A percentile compares a stretch with the other conserved stretches of the same genome.
Conservation (phyloP, 305 asterid species). For the Solanum hybrid region DNA sequence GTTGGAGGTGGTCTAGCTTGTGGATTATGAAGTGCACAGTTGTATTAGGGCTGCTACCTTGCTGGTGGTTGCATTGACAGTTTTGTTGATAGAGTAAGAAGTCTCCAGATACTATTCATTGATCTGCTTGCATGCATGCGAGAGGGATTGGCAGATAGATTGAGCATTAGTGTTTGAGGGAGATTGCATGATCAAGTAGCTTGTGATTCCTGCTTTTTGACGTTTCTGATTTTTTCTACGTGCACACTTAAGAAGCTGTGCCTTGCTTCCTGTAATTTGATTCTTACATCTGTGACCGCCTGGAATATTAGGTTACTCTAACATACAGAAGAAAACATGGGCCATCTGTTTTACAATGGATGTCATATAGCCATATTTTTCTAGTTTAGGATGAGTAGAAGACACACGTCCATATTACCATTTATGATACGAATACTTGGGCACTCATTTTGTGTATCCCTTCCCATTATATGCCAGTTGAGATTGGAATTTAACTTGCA, state of each 20-base stretch:
- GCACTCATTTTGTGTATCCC: neutral
- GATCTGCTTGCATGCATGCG: neutral
- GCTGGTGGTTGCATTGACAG: neutral
- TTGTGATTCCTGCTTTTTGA: neutral
- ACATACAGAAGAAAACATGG: neutral
- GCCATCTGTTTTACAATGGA: neutral
- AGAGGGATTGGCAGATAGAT: neutral
- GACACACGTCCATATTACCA: neutral
- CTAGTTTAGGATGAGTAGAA: neutral
- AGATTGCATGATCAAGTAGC: neutral
- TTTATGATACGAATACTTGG: neutral
- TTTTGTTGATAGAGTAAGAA: neutral
- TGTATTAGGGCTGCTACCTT: neutral
- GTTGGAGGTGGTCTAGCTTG: neutral
- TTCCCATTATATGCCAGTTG: neutral
- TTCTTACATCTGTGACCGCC: neutral
- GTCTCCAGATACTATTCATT: neutral
- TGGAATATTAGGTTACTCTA: neutral
- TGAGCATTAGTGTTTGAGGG: neutral
- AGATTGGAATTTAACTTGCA: neutral
- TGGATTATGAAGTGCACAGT: neutral
- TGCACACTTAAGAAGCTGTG: neutral
- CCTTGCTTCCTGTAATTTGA: neutral
- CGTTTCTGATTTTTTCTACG: neutral
- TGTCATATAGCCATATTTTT: neutral